A percentile compares a stretch with the other conserved stretches of the same genome.
Evolutionary conservation across 192 early-diverging fungal species (phyloP).

Genomic region (Entomortierella parvispora): DNA sequence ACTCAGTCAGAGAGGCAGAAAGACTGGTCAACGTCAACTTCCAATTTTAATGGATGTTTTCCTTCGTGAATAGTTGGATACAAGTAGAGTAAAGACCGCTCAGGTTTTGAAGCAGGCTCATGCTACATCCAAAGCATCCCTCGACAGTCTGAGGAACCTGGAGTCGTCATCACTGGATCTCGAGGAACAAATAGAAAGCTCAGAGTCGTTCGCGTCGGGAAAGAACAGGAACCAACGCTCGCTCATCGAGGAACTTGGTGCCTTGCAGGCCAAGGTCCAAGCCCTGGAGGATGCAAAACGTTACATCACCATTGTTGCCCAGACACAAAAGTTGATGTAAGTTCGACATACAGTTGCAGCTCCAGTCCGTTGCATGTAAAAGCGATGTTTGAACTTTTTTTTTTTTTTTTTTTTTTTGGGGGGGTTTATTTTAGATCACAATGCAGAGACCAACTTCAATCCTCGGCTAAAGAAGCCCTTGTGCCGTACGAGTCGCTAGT

Average conservation of each 20-base stretch:
- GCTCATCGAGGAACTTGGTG: conserved; percentile 45
- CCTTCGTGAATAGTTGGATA: conserved; percentile 20
- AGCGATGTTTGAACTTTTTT: background rate
- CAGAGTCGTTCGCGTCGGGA: conserved; percentile 36
- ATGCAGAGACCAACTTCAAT: conserved; percentile 48
- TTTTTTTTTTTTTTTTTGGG: background rate
- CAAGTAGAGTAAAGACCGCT: conserved; percentile 19
- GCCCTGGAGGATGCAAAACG: conserved; percentile 48
- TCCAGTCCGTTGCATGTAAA: background rate
- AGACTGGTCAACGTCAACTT: too few species aligned
- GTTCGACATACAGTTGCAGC: background rate
- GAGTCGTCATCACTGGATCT: conserved; percentile 38
- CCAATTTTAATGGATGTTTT: too few species aligned
- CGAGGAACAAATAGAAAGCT: conserved; percentile 39
- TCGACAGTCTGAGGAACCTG: conserved; percentile 13
- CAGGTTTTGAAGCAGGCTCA: conserved; percentile 28
- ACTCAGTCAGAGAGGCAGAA: too few species aligned
- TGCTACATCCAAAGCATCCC: conserved; percentile 7
- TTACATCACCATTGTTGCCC: conserved; percentile 56
- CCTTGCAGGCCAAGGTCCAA: conserved; percentile 35
- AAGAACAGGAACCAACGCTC: conserved; percentile 35
- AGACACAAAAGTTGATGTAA: conserved; percentile 58
- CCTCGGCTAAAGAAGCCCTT: conserved; percentile 48
- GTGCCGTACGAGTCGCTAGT: conserved; percentile 55
- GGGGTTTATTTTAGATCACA: conserved; percentile 16